phyloP scores from a whole-genome alignment of 202 grass and related monocot species.

The Carex arenaria region DNA sequence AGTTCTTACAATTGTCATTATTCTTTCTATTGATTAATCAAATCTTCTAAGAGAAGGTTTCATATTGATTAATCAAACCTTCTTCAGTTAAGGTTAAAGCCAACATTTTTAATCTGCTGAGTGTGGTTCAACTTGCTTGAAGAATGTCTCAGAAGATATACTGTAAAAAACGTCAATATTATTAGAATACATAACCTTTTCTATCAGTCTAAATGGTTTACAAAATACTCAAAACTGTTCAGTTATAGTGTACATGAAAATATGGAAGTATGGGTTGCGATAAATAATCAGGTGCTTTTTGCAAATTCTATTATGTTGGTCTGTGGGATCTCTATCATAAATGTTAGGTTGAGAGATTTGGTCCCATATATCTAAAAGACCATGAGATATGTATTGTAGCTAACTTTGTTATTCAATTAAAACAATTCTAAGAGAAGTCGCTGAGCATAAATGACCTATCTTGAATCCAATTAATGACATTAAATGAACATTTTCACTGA shows the following conservation, averaged over 20 bases:
- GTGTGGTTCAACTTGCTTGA: not conserved
- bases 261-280: not conserved
- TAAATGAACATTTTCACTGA: conserved; percentile 5
- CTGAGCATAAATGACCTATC: not conserved
- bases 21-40: not conserved
- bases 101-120: not conserved
- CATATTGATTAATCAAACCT: not conserved
- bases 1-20: conserved; percentile 4
- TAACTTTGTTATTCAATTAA: not conserved
- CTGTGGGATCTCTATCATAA: not conserved
- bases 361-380: not conserved
- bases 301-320: not conserved
- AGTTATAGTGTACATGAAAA: not conserved
- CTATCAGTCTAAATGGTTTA: not conserved
- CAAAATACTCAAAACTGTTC: not conserved
- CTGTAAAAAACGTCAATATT: not conserved
- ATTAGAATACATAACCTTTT: not conserved
- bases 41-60: too few species aligned
- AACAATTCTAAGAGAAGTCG: not conserved
- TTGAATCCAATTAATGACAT: not conserved
- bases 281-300: not conserved
- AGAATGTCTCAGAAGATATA: not conserved
- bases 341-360: not conserved
- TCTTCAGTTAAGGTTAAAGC: not conserved
- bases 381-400: not conserved